Evolutionary conservation across 495 filamentous ascomycete genomes (phyloP).

Genomic region (Neurospora sp.): DNA sequence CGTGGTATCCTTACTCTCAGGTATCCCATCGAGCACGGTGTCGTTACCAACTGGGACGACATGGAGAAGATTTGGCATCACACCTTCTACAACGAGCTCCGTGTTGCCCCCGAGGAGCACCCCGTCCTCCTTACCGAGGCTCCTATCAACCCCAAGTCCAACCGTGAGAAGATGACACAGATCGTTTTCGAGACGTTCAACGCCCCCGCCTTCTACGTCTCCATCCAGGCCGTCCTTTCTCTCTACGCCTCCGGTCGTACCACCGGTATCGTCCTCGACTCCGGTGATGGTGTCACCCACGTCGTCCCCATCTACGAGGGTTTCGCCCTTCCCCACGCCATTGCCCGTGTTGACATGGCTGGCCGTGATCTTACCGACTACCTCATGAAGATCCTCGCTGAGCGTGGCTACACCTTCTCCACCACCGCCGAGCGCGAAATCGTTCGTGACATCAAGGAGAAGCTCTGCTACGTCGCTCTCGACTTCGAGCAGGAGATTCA

Average conservation of each 20-base stretch:
- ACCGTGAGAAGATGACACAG: constrained; percentile 99
- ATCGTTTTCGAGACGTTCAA: constrained; percentile 99
- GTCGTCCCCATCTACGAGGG: constrained; percentile 99
- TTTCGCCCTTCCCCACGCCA: constrained; percentile 98
- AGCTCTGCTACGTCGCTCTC: constrained; percentile 97
- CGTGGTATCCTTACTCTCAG: constrained; percentile 99
- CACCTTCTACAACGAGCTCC: constrained; percentile 99
- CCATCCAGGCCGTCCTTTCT: constrained; percentile 98
- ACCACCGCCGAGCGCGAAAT: constrained; percentile 99
- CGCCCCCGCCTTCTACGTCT: constrained; percentile 99
- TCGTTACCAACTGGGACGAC: constrained; percentile 99
- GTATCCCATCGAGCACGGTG: constrained; percentile 99
- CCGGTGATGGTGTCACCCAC: constrained; percentile 99
- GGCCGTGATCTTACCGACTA: constrained; percentile 99
- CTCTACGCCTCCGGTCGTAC: constrained; percentile 99
- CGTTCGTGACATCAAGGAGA: constrained; percentile 99
- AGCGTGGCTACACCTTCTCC: constrained; percentile 98
- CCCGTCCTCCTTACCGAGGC: constrained; percentile 97
- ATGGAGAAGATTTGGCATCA: constrained; percentile 99
- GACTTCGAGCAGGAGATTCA: constrained; percentile 99
- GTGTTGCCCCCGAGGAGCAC: constrained; percentile 99
- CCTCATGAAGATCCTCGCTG: constrained; percentile 98
- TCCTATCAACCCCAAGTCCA: constrained; percentile 99
- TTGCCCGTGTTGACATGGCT: constrained; percentile 99
- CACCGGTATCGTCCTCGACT: constrained; percentile 99